Conservation (phyloP, 495 filamentous ascomycete species). For the Pseudoneurospora amorphoporcata region DNA sequence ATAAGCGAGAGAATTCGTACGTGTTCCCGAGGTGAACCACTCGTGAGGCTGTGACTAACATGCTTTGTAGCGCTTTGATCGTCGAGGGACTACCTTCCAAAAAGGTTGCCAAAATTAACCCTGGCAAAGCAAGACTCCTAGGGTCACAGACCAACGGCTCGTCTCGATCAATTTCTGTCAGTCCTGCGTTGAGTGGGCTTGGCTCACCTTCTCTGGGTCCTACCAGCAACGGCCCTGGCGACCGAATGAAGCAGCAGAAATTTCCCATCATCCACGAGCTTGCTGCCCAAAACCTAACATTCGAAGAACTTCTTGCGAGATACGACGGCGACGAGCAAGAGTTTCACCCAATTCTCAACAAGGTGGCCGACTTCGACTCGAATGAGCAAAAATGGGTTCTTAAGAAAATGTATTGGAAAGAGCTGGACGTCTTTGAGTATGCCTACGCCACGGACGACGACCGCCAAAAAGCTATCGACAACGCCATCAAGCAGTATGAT, state of each 20-base stretch:
- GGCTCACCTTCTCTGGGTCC: slow-evolving; percentile 43
- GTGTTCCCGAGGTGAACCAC: slow-evolving; percentile 34
- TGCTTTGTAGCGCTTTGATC: slow-evolving; percentile 20
- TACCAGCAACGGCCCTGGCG: slow-evolving; percentile 41
- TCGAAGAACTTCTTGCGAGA: slow-evolving; percentile 44
- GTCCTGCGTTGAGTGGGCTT: slow-evolving; percentile 46
- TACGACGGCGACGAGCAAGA: slow-evolving; percentile 48
- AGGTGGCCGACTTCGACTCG: slow-evolving; percentile 45
- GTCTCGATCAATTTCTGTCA: slow-evolving; percentile 52
- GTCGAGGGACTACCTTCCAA: slow-evolving; percentile 23
- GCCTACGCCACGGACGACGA: slow-evolving; percentile 56
- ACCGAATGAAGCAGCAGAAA: slow-evolving; percentile 42
- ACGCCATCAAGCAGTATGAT: slow-evolving; percentile 74
- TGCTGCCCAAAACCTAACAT: slow-evolving; percentile 49
- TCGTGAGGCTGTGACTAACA: slow-evolving; percentile 9
- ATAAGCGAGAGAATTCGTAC: slow-evolving; percentile 45
- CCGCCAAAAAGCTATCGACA: slow-evolving; percentile 70
- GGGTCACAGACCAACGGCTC: slow-evolving; percentile 35
- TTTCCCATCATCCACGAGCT: slow-evolving; percentile 66
- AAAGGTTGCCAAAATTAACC: slow-evolving; percentile 20
- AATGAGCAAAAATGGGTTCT: slow-evolving; percentile 55
- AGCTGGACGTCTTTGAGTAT: slow-evolving; percentile 75
- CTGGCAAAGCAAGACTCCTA: slow-evolving; percentile 30
- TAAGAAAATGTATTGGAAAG: slow-evolving; percentile 63
- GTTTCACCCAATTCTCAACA: slow-evolving; percentile 43